phyloP scores from a whole-genome alignment of 257 asterid species.

The Solanum appendiculatum region DNA sequence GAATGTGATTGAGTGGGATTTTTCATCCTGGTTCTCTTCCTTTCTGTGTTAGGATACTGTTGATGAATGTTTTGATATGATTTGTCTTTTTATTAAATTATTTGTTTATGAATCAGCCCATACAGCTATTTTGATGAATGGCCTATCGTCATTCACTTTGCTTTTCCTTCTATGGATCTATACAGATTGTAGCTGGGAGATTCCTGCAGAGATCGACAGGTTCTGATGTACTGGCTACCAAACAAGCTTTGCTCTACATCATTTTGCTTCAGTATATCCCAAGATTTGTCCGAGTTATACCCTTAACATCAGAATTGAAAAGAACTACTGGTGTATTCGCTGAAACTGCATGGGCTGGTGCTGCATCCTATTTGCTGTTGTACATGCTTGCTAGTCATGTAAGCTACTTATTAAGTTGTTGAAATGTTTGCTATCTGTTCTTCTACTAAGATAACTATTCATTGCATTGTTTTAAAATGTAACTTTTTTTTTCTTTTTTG shows the following conservation, averaged over 20 bases:
- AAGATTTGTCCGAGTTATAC: constrained; percentile 64
- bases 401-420: constrained; percentile 15
- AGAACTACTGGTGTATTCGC: constrained; percentile 92
- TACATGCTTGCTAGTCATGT: constrained; percentile 94
- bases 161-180: constrained; percentile 4
- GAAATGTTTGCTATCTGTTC: neutral
- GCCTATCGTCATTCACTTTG: neutral
- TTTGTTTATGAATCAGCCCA: neutral
- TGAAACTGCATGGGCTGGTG: constrained; percentile 99
- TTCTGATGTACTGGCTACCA: constrained; percentile 74
- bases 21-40: neutral
- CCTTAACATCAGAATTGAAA: constrained; percentile 79
- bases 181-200: constrained; percentile 89
- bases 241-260: constrained; percentile 58
- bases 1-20: neutral
- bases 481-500: neutral
- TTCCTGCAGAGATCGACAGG: constrained; percentile 56
- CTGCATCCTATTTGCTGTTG: constrained; percentile 84
- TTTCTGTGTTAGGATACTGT: neutral
- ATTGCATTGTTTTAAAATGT: neutral
- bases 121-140: neutral
- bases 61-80: neutral
- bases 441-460: neutral
- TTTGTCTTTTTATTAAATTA: neutral
- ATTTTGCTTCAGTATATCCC: constrained; percentile 79